A percentile compares a stretch with the other conserved stretches of the same genome.
Conservation (phyloP, 257 asterid species). For the Prunella vulgaris region DNA sequence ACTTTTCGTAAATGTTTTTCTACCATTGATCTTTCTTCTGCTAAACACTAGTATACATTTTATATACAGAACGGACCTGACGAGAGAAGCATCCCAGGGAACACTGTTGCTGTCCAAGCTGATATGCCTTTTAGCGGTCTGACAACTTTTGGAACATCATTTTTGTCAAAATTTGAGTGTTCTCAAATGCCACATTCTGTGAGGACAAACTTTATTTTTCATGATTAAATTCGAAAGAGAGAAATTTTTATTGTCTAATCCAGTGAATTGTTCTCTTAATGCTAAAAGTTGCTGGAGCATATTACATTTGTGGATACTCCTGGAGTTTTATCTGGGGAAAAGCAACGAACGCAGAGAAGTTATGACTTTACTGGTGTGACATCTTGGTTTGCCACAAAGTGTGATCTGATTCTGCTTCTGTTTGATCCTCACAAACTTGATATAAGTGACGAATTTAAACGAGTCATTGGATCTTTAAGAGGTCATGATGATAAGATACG, state of each 20-base stretch:
- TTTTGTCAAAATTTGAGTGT: constrained; percentile 53
- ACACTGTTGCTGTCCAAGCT: constrained; percentile 74
- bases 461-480: constrained; percentile 67
- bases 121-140: constrained; percentile 73
- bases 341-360: constrained; percentile 51
- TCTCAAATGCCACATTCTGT: constrained; percentile 54
- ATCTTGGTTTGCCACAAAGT: constrained; percentile 56
- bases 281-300: constrained; percentile 47
- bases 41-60: constrained; percentile 8
- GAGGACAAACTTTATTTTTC: constrained; percentile 84
- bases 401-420: constrained; percentile 48
- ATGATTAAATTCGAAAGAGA: constrained; percentile 20
- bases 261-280: constrained; percentile 56
- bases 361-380: constrained; percentile 53
- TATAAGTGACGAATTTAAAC: constrained; percentile 71
- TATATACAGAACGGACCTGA: constrained; percentile 58
- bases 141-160: constrained; percentile 48
- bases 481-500: constrained; percentile 87
- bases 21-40: neutral
- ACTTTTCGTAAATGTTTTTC: neutral
- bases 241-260: constrained; percentile 26
- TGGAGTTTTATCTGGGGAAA: constrained; percentile 66
- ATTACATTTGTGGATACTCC: constrained; percentile 55
- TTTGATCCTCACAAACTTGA: constrained; percentile 61
- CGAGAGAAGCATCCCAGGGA: constrained; percentile 77